Evolutionary conservation across 257 asterid genomes (phyloP), one percentile per base, ranked within the genome.

Genomic region (Solanum piurae): DNA sequence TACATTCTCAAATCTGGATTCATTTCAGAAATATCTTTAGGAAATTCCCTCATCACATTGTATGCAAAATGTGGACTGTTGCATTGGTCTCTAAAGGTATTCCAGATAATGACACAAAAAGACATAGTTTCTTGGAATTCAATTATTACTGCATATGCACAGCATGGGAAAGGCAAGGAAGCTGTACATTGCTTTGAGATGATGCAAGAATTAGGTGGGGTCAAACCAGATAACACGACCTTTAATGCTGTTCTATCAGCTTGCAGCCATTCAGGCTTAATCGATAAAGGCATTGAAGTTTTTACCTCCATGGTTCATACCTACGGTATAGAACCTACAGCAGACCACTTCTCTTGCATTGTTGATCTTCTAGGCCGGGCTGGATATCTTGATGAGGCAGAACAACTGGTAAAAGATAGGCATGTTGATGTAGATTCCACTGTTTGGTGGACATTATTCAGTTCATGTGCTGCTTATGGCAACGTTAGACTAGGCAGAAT

Each of bases 191-290:
- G 94, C 89, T 95, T 95, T 89, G 94, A 95, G 87, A 82, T 87
- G 88, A 94, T 96, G 99, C 93, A 73, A 86, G 33, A 82, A 66
- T 90, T 88, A 13, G 77, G 77, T 79, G 86, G 83, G 34, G 88
- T 89, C 25, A 83, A 42, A 87, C 99, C 98, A 6, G 98, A 96
- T 88, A 91, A 90, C 71, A 96, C 98, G 55, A 95, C 98, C 23
- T 95, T 94, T 88, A 96, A 97, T 42, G 96, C 95, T 55, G 93
- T 95, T 72, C 97, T 96, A 77, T 93, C 99, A 23, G 99, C 98
- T 88, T 94, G 98, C 90, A 96, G 98, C 88, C 98, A 92, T 72
- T 93, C 99, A 6, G 98, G 98, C 86, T 89, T 94, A 86, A 94
- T 96, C 83, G 64, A 88, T 20, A 95, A 93, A 20, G 99, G 94